Evolutionary conservation across 2,329 filamentous ascomycete genomes (phyloP).

Genomic region (Zymoseptoria brevis): DNA sequence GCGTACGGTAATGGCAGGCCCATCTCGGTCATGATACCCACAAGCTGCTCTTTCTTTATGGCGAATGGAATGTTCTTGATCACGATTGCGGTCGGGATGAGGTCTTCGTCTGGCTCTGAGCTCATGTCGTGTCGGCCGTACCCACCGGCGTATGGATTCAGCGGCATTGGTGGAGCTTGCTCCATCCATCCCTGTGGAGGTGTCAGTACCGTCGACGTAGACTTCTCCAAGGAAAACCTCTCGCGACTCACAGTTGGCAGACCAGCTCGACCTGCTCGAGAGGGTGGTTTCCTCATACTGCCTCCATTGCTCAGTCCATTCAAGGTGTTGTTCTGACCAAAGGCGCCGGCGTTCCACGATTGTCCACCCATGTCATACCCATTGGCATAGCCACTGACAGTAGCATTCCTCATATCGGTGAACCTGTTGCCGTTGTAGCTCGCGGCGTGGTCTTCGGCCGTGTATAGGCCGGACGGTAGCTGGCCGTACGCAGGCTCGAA

Average conservation of each 20-base stretch:
- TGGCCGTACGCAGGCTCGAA: conserved; percentile 63
- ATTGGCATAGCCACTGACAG: conserved; percentile 53
- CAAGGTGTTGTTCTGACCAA: conserved; percentile 57
- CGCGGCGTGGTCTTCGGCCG: conserved; percentile 56
- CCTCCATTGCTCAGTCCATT: conserved; percentile 22
- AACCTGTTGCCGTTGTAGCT: conserved; percentile 44
- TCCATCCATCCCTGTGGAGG: conserved; percentile 54
- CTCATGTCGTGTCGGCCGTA: conserved; percentile 37
- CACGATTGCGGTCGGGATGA: conserved; percentile 96
- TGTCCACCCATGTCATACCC: conserved; percentile 65
- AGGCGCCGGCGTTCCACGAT: conserved; percentile 71
- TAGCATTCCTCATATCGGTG: conserved; percentile 51
- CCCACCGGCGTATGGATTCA: conserved; percentile 40
- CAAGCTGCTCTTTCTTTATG: conserved; percentile 91
- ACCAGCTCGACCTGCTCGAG: conserved; percentile 50
- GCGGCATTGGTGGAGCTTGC: conserved; percentile 38
- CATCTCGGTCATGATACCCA: conserved; percentile 88
- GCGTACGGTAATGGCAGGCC: conserved; percentile 91
- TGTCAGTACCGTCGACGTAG: conserved; percentile 7
- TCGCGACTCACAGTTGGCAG: conserved; percentile 63
- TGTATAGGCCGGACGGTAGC: conserved; percentile 61
- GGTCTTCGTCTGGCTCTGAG: conserved; percentile 63
- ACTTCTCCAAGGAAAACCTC: neutral
- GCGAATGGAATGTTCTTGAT: conserved; percentile 99
- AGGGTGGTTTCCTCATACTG: conserved; percentile 41